phyloP scores from a whole-genome alignment of 1,139 yeast species.

The Kluyveromyces marxianus region DNA sequence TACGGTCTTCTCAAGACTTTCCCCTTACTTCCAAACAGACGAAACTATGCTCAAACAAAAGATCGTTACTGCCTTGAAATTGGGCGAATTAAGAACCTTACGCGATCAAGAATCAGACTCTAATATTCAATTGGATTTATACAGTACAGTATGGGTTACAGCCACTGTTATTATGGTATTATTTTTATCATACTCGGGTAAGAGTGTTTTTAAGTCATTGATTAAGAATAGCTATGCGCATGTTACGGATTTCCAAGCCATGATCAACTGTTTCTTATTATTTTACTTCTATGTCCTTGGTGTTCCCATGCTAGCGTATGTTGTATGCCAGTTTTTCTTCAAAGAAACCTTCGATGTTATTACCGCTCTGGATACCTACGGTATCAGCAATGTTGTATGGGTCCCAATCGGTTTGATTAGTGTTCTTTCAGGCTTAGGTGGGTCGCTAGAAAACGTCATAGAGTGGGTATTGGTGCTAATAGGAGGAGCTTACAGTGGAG shows the following conservation, averaged over 20 bases:
- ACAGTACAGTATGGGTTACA: constrained; percentile 28
- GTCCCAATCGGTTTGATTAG: constrained; percentile 16
- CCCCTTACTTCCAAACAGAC: constrained; percentile 22
- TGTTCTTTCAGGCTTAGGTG: constrained; percentile 10
- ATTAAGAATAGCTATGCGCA: constrained; percentile 9
- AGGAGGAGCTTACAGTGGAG: constrained; percentile 13
- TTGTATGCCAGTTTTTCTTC: constrained; percentile 13
- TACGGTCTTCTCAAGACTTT: constrained; percentile 10
- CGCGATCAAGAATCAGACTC: constrained; percentile 6
- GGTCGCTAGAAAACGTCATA: constrained; percentile 1
- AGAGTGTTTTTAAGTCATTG: constrained; percentile 11
- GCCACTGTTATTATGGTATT: constrained; percentile 20
- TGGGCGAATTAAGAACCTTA: constrained; percentile 8
- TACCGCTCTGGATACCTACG: constrained; percentile 22
- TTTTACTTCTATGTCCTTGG: constrained; percentile 21
- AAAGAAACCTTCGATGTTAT: constrained; percentile 9
- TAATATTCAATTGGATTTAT: constrained; percentile 16
- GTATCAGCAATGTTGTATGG: constrained; percentile 26
- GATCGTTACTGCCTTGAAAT: constrained; percentile 11
- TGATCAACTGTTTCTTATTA: constrained; percentile 20
- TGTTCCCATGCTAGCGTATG: constrained; percentile 18
- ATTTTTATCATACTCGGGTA: constrained; percentile 18
- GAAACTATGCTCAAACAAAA: constrained; percentile 14
- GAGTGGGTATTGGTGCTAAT: constrained; percentile 11
- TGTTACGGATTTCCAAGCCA: constrained; percentile 1